Evolutionary conservation across 129 eudicot species (phyloP).

Genomic region (Ambrosia artemisiifolia): DNA sequence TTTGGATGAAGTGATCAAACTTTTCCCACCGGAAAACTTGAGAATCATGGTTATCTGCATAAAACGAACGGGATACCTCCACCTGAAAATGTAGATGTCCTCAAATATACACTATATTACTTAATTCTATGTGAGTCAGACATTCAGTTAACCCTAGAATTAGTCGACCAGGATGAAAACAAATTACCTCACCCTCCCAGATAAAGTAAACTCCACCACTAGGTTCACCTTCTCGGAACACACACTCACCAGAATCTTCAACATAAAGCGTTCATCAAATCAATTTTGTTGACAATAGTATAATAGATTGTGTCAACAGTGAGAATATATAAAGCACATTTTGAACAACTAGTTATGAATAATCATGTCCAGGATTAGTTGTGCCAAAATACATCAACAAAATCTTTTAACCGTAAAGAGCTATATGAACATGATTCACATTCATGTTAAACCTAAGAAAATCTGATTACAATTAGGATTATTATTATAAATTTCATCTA

Average conservation of each 20-base stretch:
- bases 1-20: constrained; percentile 67
- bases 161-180: neutral
- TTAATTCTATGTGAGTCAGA: neutral
- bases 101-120: neutral
- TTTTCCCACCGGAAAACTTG: constrained; percentile 55
- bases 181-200: neutral
- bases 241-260: constrained; percentile 7
- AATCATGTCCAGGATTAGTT: neutral
- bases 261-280: neutral
- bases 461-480: neutral
- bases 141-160: neutral
- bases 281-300: neutral
- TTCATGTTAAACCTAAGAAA: neutral
- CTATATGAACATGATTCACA: neutral
- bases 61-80: constrained; percentile 59
- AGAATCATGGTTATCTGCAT: constrained; percentile 49
- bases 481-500: neutral
- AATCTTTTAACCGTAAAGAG: neutral
- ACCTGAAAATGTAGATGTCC: constrained; percentile 36
- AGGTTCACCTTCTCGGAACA: neutral
- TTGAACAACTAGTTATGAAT: neutral
- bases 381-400: neutral
- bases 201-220: constrained; percentile 1
- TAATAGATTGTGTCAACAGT: neutral
- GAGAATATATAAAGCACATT: neutral